Base-by-base conservation (phyloP, 257 asterid species). In the Fraxinus americana region DNA sequence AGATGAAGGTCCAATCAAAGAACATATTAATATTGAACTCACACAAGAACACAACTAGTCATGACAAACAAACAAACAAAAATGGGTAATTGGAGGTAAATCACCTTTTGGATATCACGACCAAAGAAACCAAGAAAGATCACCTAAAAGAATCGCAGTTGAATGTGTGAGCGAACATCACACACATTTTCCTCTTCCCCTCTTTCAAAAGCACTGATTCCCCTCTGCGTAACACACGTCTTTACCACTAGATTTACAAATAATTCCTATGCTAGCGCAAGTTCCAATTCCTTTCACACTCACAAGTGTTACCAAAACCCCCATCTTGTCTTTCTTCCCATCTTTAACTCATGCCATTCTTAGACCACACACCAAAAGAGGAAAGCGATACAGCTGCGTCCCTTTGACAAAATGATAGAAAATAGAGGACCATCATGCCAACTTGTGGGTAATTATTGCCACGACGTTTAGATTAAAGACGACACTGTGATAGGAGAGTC, bases 391-490 rank as follows among this genome's bases (percentile, higher is more conserved):
- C 74, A 41, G 57, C 19, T 1, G 54, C 54, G 34, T n/a, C 39
- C 32, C 50, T 17, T 50, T 17, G 17, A 4, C 50, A 71, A 25
- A 30, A 71, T 43, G 79, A 76, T 38, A 39, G 67, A 66, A 43
- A 69, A 21, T n/a, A 13, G 38, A 45, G 48, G 21, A 63, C 38
- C 75, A 5, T 75, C 88, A 41, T 89, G 98, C 83, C 83, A 92
- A 35, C 87, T 94, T 66, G 98, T 91, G 63, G 98, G 99, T 79
- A 94, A 92, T 79, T 94, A 92, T 82, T 92, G 98, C 89, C 99
- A 92, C 84, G 97, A 94, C 75, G 91, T 94, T 16, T 76, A 92
- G 48, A 83, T 89, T 78, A 92, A 88, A 70, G 97, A 94, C 83
- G 94, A 82, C 78, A 87, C 67, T 83, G 86, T 91, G 0, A 29